Base-by-base conservation (phyloP, 352 stramenopile genomes). In the Pythium volutum region DNA sequence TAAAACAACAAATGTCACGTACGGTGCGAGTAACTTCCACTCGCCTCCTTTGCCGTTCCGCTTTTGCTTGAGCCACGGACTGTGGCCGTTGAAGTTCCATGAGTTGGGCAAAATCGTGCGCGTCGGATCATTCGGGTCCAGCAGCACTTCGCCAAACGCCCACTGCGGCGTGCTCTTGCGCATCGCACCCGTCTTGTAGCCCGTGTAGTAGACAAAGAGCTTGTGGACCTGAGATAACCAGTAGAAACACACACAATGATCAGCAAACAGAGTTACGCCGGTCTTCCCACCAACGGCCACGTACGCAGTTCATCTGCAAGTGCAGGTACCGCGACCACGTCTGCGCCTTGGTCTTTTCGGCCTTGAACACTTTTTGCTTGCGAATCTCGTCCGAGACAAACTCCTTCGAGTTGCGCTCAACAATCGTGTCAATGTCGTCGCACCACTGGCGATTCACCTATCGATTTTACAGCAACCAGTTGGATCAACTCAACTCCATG, bases 191-290 rank as follows among this genome's bases (percentile, higher is more conserved):
- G 84, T 93, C 68, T 86, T 87, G 74, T 93, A 93, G 27, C 72
- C 84, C 31, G 81, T 91, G 62, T 93, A 93, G 55, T 90, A 87
- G 26, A 93, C 84, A 27, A 93, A 87, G 12, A 93, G 22, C 51
- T 89, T 89, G 64, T 89, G 64, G 14, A 85, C 73, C 76, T 85
- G 43, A 11, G 2, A 34, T 20, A 54, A 2, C 0, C 25, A 47
- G 20, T n/a, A 23, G 22, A 8, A 27, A 25, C n/a, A 43, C 36
- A 36, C n/a, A 47, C 31, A 4, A 22, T 22, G 11, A 39, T 50
- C 16, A 38, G 25, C 29, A 22, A 42, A 18, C n/a, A n/a, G n/a
- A n/a, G n/a, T n/a, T n/a, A n/a, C n/a, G n/a, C n/a, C n/a, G n/a
- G n/a, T n/a, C 9, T 31, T 15, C 12, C 18, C 22, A 4, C 16